phyloP scores from a whole-genome alignment of 345 rosid genomes.

The Erodium maritimum region DNA sequence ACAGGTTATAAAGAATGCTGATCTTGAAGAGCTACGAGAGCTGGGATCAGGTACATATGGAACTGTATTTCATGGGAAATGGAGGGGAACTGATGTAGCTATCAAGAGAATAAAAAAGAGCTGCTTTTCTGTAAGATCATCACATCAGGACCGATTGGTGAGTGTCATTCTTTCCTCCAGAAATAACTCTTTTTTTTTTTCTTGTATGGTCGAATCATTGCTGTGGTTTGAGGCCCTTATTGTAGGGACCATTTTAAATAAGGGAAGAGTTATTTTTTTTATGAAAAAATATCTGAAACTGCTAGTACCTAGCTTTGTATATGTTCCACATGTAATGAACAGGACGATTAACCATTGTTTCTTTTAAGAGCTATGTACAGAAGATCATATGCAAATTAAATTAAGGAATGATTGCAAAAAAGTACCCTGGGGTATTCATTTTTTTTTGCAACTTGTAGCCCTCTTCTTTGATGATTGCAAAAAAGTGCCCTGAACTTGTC shows the following conservation, averaged over 20 bases:
- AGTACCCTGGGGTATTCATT: no score
- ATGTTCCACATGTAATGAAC: no score
- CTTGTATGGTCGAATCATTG: neutral
- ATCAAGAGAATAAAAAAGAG: conserved; percentile 82
- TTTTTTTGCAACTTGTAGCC: no score
- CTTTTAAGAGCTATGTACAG: no score
- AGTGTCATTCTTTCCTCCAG: conserved; percentile 4
- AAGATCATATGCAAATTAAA: no score
- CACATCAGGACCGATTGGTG: conserved; percentile 79
- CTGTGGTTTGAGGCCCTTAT: neutral
- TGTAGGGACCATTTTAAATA: neutral
- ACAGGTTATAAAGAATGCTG: conserved; percentile 61
- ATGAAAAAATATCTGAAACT: neutral
- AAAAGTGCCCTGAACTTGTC: no score
- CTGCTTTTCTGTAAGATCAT: conserved; percentile 64
- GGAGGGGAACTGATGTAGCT: conserved; percentile 97
- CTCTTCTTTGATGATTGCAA: no score
- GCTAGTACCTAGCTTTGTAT: neutral
- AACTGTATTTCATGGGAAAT: conserved; percentile 78
- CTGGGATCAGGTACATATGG: conserved; percentile 92
- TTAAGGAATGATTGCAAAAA: no score
- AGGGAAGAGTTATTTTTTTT: neutral
- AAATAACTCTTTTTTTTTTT: neutral
- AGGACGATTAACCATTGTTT: no score
- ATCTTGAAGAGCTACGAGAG: conserved; percentile 76